phyloP scores from a whole-genome alignment of 139 green algal genomes.

The Chlorella vulgaris region DNA sequence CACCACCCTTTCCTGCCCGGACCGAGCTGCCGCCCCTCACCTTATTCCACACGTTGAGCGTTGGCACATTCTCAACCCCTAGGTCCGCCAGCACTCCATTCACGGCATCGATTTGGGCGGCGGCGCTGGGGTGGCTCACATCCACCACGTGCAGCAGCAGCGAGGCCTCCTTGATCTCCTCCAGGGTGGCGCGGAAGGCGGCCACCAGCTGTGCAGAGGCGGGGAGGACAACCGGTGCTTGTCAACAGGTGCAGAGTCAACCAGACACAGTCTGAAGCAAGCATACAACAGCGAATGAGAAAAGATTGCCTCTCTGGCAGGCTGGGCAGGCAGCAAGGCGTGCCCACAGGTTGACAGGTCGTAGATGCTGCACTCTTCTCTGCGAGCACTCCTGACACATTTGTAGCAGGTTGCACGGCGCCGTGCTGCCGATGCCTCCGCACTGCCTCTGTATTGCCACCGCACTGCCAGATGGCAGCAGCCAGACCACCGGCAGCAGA shows the following conservation, averaged over 20 bases:
- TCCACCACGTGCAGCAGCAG: constrained; percentile 96
- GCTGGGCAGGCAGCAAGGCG: too few relatives aligned
- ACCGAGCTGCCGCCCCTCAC: background rate
- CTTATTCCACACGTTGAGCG: constrained; percentile 96
- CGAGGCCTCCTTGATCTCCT: constrained; percentile 88
- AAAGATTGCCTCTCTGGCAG: too few relatives aligned
- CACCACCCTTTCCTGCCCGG: background rate
- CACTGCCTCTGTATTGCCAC: too few relatives aligned
- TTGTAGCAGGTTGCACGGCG: too few relatives aligned
- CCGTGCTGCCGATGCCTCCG: too few relatives aligned
- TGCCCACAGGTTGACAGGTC: too few relatives aligned
- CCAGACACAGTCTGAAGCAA: too few relatives aligned
- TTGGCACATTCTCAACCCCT: constrained; percentile 64
- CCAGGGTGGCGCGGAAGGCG: constrained; percentile 92
- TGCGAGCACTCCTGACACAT: too few relatives aligned
- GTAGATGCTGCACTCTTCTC: too few relatives aligned
- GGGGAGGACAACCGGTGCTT: background rate
- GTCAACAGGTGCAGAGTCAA: background rate
- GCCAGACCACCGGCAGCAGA: background rate
- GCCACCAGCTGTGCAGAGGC: constrained; percentile 78
- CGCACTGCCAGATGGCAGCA: background rate
- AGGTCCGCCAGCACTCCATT: constrained; percentile 79
- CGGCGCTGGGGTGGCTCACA: constrained; percentile 74
- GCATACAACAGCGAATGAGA: too few relatives aligned
- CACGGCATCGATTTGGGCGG: constrained; percentile 62